phyloP scores from a whole-genome alignment of 2,329 filamentous ascomycete genomes.

The Neofusicoccum sp. region DNA sequence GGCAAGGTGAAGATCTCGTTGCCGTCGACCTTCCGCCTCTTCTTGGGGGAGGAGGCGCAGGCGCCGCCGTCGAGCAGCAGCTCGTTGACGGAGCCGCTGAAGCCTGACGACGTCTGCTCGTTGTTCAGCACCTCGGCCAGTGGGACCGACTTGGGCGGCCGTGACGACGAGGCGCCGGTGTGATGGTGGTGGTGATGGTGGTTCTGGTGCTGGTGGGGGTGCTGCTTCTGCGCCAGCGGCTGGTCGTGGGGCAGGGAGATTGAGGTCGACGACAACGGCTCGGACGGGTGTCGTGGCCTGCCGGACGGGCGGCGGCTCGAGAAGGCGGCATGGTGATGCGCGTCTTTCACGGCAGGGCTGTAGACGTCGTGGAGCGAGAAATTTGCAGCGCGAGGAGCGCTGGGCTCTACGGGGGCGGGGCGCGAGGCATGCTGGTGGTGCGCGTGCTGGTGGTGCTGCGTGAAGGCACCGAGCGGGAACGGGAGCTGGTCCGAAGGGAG shows the following conservation, averaged over 20 bases:
- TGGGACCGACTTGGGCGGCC: slow-evolving; percentile 29
- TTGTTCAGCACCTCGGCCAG: slow-evolving; percentile 36
- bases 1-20: neutral
- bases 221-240: neutral
- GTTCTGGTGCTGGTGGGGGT: neutral
- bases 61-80: slow-evolving; percentile 3
- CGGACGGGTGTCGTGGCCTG: neutral
- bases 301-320: neutral
- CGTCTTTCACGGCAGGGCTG: slow-evolving; percentile 9
- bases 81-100: slow-evolving; percentile 16
- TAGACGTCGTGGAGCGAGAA: slow-evolving; percentile 15
- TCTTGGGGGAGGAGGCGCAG: slow-evolving; percentile 3
- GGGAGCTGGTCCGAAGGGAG: slow-evolving; percentile 11
- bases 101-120: slow-evolving; percentile 10
- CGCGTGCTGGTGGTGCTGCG: neutral
- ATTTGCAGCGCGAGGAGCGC: slow-evolving; percentile 9
- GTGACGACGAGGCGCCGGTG: neutral
- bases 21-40: slow-evolving; percentile 2
- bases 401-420: slow-evolving; percentile 19
- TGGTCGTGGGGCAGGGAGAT: neutral
- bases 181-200: neutral
- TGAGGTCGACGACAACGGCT: neutral
- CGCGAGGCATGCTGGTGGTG: slow-evolving; percentile 6
- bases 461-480: slow-evolving; percentile 14
- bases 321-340: slow-evolving; percentile 14